Base-by-base conservation (phyloP, 441 rosid species). In the Macaranga tanarius region DNA sequence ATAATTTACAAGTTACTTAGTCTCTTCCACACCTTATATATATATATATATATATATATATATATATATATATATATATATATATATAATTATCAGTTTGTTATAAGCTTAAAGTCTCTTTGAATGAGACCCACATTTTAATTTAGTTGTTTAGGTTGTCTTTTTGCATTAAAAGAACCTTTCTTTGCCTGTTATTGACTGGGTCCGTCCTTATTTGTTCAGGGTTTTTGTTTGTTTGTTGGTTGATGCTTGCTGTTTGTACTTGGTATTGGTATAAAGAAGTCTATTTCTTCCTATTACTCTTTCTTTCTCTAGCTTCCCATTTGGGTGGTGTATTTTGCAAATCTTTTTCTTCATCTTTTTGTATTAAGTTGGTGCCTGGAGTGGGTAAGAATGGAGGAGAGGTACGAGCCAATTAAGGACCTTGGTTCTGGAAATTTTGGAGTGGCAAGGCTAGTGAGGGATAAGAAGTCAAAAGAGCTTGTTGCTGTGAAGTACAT, bases 401-500 rank as follows among this genome's bases (percentile, higher is more conserved):
- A 83, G 78, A 82, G 83, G 72, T 88, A 85, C 65, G 90, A 88
- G 75, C 79, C 88, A 66, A 0, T 88, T 70, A 86, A 85, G 83
- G 85, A 88, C 40, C 82, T 88, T 26, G 90, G 93, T 15, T 69
- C 87, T 6, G 92, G 89, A 52, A 86, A 85, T 74, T 88, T 86
- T 66, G 90, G 92, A 48, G 92, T 88, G 64, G 93, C 93, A 1
- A 84, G 87, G 74, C 70, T 88, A 65, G 89, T 79, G 10, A 80
- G 86, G 45, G 92, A 88, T 69, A 86, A 86, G 86, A 83, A 80
- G 67, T 81, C 92, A 45, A 84, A 77, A 73, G 88, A 86, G 72
- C 92, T 88, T 77, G 79, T 85, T 80, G 90, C 92, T 28, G 86
- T 88, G 72, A 88, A 88, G 69, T 85, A 81, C 77, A 88, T 88